Evolutionary conservation across 2,329 filamentous ascomycete species (phyloP).

Genomic region (Rutstroemia sp.): DNA sequence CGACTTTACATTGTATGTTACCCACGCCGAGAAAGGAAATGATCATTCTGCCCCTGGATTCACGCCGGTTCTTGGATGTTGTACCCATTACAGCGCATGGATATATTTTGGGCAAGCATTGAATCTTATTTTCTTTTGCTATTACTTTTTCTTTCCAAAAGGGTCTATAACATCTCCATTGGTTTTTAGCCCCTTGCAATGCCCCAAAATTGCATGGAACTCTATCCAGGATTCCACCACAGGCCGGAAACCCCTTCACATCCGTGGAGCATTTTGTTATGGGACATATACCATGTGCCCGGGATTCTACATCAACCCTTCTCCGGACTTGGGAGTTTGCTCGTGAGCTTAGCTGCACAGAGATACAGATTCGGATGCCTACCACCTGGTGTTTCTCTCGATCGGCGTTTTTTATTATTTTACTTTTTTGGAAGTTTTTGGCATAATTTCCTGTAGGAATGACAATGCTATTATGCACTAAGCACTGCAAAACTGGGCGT

Average conservation of each 20-base stretch:
- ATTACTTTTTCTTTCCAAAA: not conserved
- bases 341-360: no score
- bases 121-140: not conserved
- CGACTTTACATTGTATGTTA: constrained; percentile 17
- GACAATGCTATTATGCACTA: not conserved
- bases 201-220: not conserved
- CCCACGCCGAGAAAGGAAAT: not conserved
- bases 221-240: not conserved
- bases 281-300: no score
- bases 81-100: not conserved
- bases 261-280: not conserved
- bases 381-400: no score
- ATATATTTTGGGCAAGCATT: not conserved
- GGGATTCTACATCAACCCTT: no score
- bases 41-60: not conserved
- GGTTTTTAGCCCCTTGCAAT: not conserved
- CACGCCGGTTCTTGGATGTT: not conserved
- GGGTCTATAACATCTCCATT: not conserved
- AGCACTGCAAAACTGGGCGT: not conserved
- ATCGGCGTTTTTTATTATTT: not conserved
- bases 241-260: not conserved
- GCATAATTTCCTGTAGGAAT: no score
- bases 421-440: no score
- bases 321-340: no score
- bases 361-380: no score